These are phyloP conservation scores for Phytophthora parvispora DNA, from an alignment of 352 stramenopile genomes.

Conservation along the genomic window DNA sequence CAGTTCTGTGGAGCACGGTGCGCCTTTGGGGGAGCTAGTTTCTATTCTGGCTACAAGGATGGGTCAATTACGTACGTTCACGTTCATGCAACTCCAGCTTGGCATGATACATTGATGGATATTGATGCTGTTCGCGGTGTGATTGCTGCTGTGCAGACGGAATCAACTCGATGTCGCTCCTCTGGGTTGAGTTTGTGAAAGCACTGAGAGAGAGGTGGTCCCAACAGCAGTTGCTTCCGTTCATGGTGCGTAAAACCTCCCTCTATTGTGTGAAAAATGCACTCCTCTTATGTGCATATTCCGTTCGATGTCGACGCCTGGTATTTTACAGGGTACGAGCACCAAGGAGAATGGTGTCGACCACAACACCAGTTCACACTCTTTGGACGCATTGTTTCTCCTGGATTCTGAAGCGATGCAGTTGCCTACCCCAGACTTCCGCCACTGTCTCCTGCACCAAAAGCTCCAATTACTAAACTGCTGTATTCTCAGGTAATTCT, in stretches of 20 bases:
- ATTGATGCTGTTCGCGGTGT: conserved; percentile 11
- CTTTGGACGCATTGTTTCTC: conserved; percentile 64
- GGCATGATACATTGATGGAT: background rate
- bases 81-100: background rate
- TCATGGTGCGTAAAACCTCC: conserved; percentile 57
- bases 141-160: conserved; percentile 54
- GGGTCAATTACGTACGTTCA: conserved; percentile 65
- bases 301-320: background rate
- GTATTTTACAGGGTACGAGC: conserved; percentile 40
- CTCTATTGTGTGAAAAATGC: background rate
- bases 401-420: conserved; percentile 56
- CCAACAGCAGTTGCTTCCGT: conserved; percentile 70
- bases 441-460: conserved; percentile 82
- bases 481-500: conserved; percentile 70
- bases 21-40: conserved; percentile 73
- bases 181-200: conserved; percentile 91
- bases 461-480: conserved; percentile 86
- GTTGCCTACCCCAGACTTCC: conserved; percentile 72
- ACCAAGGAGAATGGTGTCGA: conserved; percentile 30
- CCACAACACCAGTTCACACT: conserved; percentile 44
- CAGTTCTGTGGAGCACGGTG: conserved; percentile 51
- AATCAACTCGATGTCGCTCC: conserved; percentile 76
- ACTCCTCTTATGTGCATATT: background rate
- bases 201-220: conserved; percentile 75
- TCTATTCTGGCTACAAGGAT: conserved; percentile 78